phyloP scores from a whole-genome alignment of 2,329 filamentous ascomycete species.

The Trichothecium sympodiale region DNA sequence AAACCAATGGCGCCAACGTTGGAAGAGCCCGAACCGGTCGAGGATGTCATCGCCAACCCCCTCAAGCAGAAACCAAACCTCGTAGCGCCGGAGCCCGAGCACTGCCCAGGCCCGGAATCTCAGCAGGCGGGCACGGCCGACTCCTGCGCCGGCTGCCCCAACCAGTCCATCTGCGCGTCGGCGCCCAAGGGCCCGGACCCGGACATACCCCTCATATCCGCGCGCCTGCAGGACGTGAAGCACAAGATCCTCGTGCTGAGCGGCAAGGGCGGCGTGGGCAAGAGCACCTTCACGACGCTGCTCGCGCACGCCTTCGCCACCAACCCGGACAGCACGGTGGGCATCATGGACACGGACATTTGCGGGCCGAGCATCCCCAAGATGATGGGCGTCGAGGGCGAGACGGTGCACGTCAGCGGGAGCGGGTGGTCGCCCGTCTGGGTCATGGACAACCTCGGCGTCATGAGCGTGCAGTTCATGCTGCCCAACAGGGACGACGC shows the following conservation, averaged over 20 bases:
- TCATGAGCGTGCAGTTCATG: slow-evolving; percentile 99
- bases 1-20: slow-evolving; percentile 66
- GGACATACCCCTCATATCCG: slow-evolving; percentile 79
- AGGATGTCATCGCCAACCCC: slow-evolving; percentile 64
- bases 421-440: slow-evolving; percentile 92
- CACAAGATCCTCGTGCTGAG: slow-evolving; percentile 91
- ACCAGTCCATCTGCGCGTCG: slow-evolving; percentile 89
- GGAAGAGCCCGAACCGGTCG: slow-evolving; percentile 55
- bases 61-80: slow-evolving; percentile 72
- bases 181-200: slow-evolving; percentile 93
- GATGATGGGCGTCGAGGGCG: slow-evolving; percentile 94
- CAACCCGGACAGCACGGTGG: slow-evolving; percentile 68
- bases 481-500: slow-evolving; percentile 87
- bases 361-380: slow-evolving; percentile 94
- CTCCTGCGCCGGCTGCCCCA: slow-evolving; percentile 89
- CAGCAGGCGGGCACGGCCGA: slow-evolving; percentile 60
- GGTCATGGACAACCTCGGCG: slow-evolving; percentile 85
- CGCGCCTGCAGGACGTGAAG: slow-evolving; percentile 66
- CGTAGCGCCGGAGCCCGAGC: slow-evolving; percentile 90
- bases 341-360: slow-evolving; percentile 97
- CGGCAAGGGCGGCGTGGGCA: slow-evolving; percentile 93
- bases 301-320: slow-evolving; percentile 82
- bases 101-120: slow-evolving; percentile 86
- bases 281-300: slow-evolving; percentile 85
- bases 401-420: slow-evolving; percentile 84